These are phyloP conservation scores for Nematocida displodere DNA, from an alignment of 371 early-diverging fungal genomes.

Conservation along the genomic window DNA sequence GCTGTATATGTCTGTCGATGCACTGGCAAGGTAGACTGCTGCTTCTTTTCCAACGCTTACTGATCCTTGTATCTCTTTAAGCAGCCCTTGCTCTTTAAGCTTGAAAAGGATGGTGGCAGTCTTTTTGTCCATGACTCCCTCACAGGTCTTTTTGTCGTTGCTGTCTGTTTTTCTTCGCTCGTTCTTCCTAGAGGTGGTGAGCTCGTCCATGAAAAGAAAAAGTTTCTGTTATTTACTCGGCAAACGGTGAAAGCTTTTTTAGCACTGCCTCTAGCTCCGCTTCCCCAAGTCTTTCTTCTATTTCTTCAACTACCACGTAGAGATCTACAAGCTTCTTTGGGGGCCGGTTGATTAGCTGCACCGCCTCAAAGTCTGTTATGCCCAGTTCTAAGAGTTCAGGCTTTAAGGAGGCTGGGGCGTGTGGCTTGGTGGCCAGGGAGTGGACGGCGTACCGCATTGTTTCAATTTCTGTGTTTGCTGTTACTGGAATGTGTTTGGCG, in stretches of 20 bases:
- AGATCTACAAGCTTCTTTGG: slow-evolving; percentile 59
- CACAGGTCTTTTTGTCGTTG: slow-evolving; percentile 87
- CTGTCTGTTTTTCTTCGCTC: slow-evolving; percentile 70
- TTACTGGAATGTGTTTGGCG: background rate
- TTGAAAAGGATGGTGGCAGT: slow-evolving; percentile 90
- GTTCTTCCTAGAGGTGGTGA: slow-evolving; percentile 38
- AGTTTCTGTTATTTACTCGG: slow-evolving; percentile 6
- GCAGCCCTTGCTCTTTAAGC: slow-evolving; percentile 76
- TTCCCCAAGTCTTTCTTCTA: slow-evolving; percentile 63
- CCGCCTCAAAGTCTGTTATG: slow-evolving; percentile 59
- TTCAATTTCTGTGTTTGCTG: slow-evolving; percentile 12
- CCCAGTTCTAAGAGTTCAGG: slow-evolving; percentile 22
- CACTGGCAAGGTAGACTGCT: slow-evolving; percentile 56
- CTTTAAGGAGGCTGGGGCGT: slow-evolving; percentile 8
- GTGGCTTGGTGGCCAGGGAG: slow-evolving; percentile 1
- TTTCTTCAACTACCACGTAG: slow-evolving; percentile 64
- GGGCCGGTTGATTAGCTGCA: slow-evolving; percentile 57
- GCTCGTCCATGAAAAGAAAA: slow-evolving; percentile 43
- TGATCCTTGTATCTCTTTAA: slow-evolving; percentile 87
- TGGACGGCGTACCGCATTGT: slow-evolving; percentile 37
- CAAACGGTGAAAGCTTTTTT: slow-evolving; percentile 56
- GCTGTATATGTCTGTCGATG: slow-evolving; percentile 40
- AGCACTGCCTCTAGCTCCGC: slow-evolving; percentile 57
- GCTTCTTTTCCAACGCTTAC: slow-evolving; percentile 93
- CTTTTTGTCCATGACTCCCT: slow-evolving; percentile 91